phyloP scores from a whole-genome alignment of 2,329 filamentous ascomycete genomes.

The Pestalotiopsis fici region DNA sequence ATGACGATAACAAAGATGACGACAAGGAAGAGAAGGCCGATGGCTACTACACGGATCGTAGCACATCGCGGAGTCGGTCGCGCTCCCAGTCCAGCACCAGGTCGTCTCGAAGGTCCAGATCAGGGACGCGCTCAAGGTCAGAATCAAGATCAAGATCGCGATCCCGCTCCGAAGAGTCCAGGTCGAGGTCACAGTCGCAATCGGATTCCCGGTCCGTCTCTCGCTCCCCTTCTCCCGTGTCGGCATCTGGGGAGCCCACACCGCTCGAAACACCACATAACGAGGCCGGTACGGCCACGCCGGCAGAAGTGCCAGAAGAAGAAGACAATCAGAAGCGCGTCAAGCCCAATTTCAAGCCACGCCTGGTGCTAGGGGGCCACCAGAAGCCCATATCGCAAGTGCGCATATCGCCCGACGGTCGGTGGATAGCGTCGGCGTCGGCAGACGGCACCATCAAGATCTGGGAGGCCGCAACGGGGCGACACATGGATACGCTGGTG shows the following conservation, averaged over 20 bases:
- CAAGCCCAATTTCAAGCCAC: conserved; percentile 67
- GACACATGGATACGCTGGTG: conserved; percentile 83
- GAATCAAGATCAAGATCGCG: conserved; percentile 20
- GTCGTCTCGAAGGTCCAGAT: no score
- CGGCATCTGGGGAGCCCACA: conserved; percentile 16
- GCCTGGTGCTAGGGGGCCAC: conserved; percentile 76
- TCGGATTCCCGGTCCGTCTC: conserved; percentile 23
- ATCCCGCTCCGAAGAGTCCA: conserved; percentile 15
- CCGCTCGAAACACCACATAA: conserved; percentile 16
- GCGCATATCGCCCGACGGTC: conserved; percentile 87
- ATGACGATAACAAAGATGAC: not conserved
- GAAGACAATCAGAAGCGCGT: conserved; percentile 48
- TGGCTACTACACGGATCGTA: conserved; percentile 29
- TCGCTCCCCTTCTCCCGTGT: conserved; percentile 13
- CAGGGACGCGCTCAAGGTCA: conserved; percentile 16
- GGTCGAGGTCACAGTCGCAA: conserved; percentile 16
- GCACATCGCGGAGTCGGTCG: conserved; percentile 26
- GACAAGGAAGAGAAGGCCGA: not conserved
- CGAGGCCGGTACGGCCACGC: conserved; percentile 22
- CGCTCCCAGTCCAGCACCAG: conserved; percentile 15
- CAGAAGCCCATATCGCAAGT: conserved; percentile 78
- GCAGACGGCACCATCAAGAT: conserved; percentile 90
- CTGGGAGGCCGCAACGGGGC: conserved; percentile 80
- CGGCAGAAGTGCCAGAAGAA: conserved; percentile 19
- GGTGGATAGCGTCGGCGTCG: conserved; percentile 86